These are phyloP conservation scores for Leccinum imitatum DNA, from an alignment of 768 basidiomycete genomes.

Conservation along the genomic window DNA sequence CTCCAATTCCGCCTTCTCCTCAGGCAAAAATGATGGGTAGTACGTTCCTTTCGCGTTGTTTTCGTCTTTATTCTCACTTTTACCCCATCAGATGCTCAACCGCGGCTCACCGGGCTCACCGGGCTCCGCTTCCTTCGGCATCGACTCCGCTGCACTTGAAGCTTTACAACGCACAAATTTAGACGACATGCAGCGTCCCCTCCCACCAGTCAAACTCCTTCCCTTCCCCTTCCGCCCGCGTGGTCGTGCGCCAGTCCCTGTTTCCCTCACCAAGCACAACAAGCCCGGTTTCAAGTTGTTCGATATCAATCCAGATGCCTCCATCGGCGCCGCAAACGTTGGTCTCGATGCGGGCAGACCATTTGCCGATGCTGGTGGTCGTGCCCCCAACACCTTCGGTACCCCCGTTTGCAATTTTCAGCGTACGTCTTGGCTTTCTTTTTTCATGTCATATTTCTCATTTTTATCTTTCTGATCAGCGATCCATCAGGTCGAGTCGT, in stretches of 20 bases:
- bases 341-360: slow-evolving; percentile 73
- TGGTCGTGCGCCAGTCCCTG: slow-evolving; percentile 34
- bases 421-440: slow-evolving; percentile 58
- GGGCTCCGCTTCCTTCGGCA: slow-evolving; percentile 26
- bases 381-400: slow-evolving; percentile 44
- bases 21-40: slow-evolving; percentile 92
- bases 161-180: slow-evolving; percentile 35
- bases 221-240: slow-evolving; percentile 30
- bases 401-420: slow-evolving; percentile 90
- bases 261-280: slow-evolving; percentile 41
- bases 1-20: slow-evolving; percentile 83
- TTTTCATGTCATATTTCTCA: slow-evolving; percentile 1
- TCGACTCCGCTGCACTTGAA: slow-evolving; percentile 41
- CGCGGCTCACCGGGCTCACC: slow-evolving; percentile 28
- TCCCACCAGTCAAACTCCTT: slow-evolving; percentile 37
- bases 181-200: slow-evolving; percentile 26
- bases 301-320: slow-evolving; percentile 53
- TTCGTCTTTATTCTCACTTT: slow-evolving; percentile 15
- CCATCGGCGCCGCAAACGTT: slow-evolving; percentile 59
- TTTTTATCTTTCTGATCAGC: slow-evolving; percentile 38
- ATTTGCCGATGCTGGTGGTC: slow-evolving; percentile 40
- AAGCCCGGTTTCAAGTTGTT: slow-evolving; percentile 45
- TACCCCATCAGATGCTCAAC: slow-evolving; percentile 45
- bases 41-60: slow-evolving; percentile 34
- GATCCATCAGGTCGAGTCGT: slow-evolving; percentile 96